These are phyloP conservation scores for Coemansia sp. DNA, from an alignment of 192 early-diverging fungal genomes.

Conservation along the genomic window DNA sequence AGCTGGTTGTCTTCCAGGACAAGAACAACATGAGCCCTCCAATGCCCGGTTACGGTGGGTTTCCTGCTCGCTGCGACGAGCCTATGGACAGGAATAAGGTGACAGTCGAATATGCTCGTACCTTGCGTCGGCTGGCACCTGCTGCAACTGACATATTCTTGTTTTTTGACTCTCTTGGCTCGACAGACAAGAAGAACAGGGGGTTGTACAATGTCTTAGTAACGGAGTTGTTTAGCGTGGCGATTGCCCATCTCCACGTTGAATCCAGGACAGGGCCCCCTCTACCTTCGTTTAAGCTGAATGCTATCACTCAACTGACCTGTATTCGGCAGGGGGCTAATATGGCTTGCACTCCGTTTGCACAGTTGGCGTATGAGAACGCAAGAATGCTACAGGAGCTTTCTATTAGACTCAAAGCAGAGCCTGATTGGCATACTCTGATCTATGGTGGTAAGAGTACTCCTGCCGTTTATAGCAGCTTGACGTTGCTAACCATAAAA, in stretches of 20 bases:
- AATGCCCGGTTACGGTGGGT: background rate
- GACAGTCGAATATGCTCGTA: background rate
- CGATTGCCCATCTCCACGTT: background rate
- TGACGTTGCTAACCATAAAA: background rate
- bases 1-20: background rate
- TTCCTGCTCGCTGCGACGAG: too few species aligned
- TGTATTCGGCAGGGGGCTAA: background rate
- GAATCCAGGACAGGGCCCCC: background rate
- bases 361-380: background rate
- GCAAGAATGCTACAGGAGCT: background rate
- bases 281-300: background rate
- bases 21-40: background rate
- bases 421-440: background rate
- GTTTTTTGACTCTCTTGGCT: too few species aligned
- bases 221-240: background rate
- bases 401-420: background rate
- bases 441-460: background rate
- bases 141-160: background rate
- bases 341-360: background rate
- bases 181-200: background rate
- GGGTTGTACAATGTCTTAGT: background rate
- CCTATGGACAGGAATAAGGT: background rate
- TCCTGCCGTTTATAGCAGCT: background rate
- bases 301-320: background rate
- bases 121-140: background rate